Conservation (phyloP, 2,329 filamentous ascomycete species). For the Penicillium sp. region DNA sequence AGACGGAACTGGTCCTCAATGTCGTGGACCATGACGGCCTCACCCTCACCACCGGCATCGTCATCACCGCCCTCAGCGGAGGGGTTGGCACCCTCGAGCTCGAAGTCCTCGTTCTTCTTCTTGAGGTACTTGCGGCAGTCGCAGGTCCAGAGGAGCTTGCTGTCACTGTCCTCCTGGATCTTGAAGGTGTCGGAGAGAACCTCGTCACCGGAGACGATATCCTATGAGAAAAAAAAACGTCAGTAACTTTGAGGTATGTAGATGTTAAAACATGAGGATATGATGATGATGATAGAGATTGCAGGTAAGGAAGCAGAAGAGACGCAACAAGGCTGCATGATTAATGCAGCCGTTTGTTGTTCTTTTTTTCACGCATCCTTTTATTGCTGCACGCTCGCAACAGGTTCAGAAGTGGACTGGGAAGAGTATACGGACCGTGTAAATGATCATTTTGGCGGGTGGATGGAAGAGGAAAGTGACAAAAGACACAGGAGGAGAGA, state of each 20-base stretch:
- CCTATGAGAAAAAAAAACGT: too few species aligned
- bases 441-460: constrained; percentile 62
- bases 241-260: too few species aligned
- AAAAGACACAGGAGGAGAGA: constrained; percentile 16
- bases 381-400: too few species aligned
- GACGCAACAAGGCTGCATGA: too few species aligned
- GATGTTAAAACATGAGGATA: too few species aligned
- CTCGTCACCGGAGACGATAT: constrained; percentile 83
- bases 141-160: constrained; percentile 81
- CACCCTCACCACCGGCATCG: constrained; percentile 64
- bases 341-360: too few species aligned
- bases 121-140: constrained; percentile 84
- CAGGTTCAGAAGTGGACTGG: too few species aligned
- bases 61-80: constrained; percentile 78
- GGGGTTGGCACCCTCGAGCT: constrained; percentile 72
- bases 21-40: constrained; percentile 66
- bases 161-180: constrained; percentile 64
- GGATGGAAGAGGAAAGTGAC: constrained; percentile 19
- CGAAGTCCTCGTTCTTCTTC: constrained; percentile 58
- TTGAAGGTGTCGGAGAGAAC: constrained; percentile 92
- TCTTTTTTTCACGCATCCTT: too few species aligned
- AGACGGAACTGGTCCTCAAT: constrained; percentile 88
- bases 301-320: too few species aligned
- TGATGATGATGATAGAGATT: too few species aligned
- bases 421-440: constrained; percentile 56